A percentile compares a stretch with the other conserved stretches of the same genome.
phyloP scores from a whole-genome alignment of 139 green algal species.

The Chlorella ohadii region DNA sequence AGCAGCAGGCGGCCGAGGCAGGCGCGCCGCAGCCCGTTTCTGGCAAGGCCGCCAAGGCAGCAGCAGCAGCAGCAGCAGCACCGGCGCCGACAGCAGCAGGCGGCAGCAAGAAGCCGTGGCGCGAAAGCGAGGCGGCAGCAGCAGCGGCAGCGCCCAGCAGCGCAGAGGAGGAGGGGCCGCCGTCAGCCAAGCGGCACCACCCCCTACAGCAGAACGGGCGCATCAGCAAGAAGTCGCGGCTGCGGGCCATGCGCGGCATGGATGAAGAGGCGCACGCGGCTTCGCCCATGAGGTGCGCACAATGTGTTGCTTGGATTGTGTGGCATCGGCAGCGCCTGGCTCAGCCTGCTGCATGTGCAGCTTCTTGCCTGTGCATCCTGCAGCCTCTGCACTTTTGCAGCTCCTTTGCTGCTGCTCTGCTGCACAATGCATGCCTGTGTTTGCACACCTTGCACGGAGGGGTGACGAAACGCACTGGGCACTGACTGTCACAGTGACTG shows the following conservation, averaged over 20 bases:
- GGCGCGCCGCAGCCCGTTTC: too few species aligned
- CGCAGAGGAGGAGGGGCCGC: neutral
- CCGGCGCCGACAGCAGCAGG: neutral
- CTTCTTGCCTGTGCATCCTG: too few species aligned
- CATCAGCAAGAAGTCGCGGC: slow-evolving; percentile 10
- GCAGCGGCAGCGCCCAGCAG: neutral
- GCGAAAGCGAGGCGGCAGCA: neutral
- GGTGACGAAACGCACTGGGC: slow-evolving; percentile 36
- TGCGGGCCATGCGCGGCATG: neutral
- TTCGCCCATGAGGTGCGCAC: neutral
- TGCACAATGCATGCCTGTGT: neutral
- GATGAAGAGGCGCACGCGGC: neutral
- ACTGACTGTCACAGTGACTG: slow-evolving; percentile 33
- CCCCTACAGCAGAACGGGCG: slow-evolving; percentile 2
- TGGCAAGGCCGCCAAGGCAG: neutral
- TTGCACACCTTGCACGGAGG: neutral
- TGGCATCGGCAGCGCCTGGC: too few species aligned
- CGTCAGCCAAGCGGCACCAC: neutral
- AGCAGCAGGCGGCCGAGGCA: neutral
- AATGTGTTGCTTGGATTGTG: too few species aligned
- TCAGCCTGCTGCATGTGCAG: too few species aligned
- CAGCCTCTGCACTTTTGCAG: too few species aligned
- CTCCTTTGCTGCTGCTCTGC: slow-evolving; percentile 30
- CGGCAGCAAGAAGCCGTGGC: neutral
- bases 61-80: neutral